Percentiles rank a stretch among this genome's conserved stretches.
phyloP scores from a whole-genome alignment of 768 basidiomycete genomes.

The Psilocybe subaeruginosa region DNA sequence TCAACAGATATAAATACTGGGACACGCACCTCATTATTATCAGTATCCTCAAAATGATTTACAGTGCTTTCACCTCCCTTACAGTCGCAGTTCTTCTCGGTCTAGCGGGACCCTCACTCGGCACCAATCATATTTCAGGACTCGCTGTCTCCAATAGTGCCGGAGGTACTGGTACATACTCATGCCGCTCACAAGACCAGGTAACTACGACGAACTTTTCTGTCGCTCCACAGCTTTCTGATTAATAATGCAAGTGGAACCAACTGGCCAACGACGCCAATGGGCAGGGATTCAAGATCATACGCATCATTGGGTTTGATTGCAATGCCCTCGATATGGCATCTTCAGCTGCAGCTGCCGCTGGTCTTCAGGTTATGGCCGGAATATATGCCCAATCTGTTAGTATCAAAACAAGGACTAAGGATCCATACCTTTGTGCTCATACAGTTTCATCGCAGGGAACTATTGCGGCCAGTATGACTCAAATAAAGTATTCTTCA shows the following conservation, averaged over 20 bases:
- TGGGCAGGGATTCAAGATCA: constrained; percentile 33
- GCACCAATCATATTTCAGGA: constrained; percentile 35
- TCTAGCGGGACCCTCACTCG: constrained; percentile 9
- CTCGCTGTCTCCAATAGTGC: constrained; percentile 37
- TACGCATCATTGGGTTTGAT: constrained; percentile 41
- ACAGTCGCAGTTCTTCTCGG: not conserved
- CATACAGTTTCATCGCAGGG: constrained; percentile 23
- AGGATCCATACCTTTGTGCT: not conserved
- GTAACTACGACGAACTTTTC: constrained; percentile 15
- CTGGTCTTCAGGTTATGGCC: constrained; percentile 36
- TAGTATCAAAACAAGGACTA: not conserved
- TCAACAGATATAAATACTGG: not conserved
- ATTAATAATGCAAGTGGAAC: constrained; percentile 34
- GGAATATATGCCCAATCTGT: constrained; percentile 36
- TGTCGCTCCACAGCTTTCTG: not conserved
- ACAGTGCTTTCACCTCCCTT: not conserved
- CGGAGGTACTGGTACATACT: constrained; percentile 28
- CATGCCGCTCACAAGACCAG: constrained; percentile 39
- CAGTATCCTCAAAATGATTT: not conserved
- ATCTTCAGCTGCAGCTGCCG: constrained; percentile 36
- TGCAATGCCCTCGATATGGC: constrained; percentile 39
- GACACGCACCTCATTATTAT: not conserved
- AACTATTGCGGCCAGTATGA: constrained; percentile 29
- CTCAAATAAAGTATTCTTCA: constrained; percentile 28
- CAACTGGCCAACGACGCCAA: constrained; percentile 32